A percentile compares a stretch with the other conserved stretches of the same genome.
These are phyloP conservation scores for Xylaria castorea DNA, from an alignment of 495 filamentous ascomycete genomes.

Conservation along the genomic window DNA sequence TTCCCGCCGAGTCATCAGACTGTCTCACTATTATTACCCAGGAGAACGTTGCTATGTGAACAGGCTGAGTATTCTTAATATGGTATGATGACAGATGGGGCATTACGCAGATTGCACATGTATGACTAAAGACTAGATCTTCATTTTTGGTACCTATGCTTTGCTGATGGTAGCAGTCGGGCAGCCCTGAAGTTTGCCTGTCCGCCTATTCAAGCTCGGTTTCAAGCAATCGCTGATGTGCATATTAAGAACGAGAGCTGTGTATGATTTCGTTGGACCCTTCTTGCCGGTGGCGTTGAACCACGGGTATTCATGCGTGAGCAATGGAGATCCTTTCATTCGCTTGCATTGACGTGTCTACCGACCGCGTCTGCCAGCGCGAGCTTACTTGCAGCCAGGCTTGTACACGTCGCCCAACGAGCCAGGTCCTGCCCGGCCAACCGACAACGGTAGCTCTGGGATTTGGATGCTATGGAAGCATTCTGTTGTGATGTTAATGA, in stretches of 20 bases:
- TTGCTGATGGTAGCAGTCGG: conserved; percentile 17
- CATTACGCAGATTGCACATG: conserved; percentile 11
- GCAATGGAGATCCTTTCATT: conserved; percentile 11
- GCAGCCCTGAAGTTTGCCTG: conserved; percentile 18
- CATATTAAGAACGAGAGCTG: conserved; percentile 13
- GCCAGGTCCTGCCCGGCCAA: conserved; percentile 17
- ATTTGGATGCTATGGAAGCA: conserved; percentile 15
- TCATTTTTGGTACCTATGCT: conserved; percentile 3
- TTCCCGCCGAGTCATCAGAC: background rate
- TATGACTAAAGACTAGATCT: conserved; percentile 9
- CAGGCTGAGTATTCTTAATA: background rate
- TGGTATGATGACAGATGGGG: conserved; percentile 19
- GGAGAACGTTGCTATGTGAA: conserved; percentile 7
- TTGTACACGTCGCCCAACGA: conserved; percentile 26
- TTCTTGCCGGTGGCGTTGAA: conserved; percentile 19
- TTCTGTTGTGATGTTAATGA: conserved; percentile 15
- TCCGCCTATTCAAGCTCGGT: conserved; percentile 17
- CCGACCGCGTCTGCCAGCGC: conserved; percentile 12
- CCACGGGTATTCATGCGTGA: background rate
- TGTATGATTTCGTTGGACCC: background rate
- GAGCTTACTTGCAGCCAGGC: conserved; percentile 21
- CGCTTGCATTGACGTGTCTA: conserved; percentile 4
- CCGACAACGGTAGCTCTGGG: background rate
- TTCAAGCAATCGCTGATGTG: conserved; percentile 24
- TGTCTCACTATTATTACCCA: background rate